These are phyloP conservation scores for Trypanosoma theileri DNA, from an alignment of 208 protist species.

Conservation along the genomic window DNA sequence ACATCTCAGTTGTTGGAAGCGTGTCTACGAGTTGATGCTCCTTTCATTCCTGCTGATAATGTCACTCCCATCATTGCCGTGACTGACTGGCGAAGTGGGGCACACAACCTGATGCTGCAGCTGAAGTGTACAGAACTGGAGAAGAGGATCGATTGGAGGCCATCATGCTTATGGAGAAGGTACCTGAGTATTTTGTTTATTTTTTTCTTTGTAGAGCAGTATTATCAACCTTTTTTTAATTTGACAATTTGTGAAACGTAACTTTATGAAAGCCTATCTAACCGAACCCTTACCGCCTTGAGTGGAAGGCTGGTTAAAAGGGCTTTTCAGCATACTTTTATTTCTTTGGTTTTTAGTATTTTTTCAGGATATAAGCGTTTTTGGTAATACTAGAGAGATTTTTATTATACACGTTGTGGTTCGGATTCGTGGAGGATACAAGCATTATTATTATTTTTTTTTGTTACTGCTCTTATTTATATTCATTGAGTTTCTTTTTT, in stretches of 20 bases:
- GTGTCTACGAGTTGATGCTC: background rate
- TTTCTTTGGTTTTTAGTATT: too few species aligned
- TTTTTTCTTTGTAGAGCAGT: too few species aligned
- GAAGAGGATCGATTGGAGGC: background rate
- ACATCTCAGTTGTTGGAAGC: background rate
- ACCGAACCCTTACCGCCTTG: too few species aligned
- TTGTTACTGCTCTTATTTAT: background rate
- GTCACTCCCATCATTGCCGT: background rate
- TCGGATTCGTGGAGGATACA: too few species aligned
- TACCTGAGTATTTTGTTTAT: too few species aligned
- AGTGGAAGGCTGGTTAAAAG: too few species aligned
- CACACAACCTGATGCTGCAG: background rate
- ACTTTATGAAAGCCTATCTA: too few species aligned
- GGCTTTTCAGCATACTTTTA: too few species aligned
- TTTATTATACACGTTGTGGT: too few species aligned
- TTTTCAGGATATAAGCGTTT: too few species aligned
- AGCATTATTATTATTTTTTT: background rate
- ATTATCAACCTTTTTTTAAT: background rate
- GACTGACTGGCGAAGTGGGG: background rate
- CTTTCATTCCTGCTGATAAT: background rate
- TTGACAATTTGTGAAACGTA: background rate
- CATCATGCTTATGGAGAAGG: background rate
- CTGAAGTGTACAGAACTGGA: too few species aligned
- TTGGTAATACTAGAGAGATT: background rate
- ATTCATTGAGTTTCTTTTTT: slow-evolving; percentile 1